Conservation (phyloP, 176 grass and related monocot genomes). For the Musa itinerans region DNA sequence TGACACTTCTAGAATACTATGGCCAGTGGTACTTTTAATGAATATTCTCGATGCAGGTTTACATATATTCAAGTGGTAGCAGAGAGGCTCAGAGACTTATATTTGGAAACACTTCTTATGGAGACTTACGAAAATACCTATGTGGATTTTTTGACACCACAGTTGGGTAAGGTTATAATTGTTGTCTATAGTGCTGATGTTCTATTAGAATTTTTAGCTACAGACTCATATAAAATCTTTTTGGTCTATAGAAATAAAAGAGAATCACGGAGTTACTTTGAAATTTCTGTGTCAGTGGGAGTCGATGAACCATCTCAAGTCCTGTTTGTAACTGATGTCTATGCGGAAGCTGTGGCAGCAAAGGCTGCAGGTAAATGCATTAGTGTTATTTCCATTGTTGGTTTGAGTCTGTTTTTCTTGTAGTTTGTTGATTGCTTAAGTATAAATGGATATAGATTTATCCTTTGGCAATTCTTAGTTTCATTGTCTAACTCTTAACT, state of each 20-base stretch:
- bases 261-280: constrained; percentile 73
- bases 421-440: background rate
- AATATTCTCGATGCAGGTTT: constrained; percentile 44
- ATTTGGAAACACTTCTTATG: constrained; percentile 71
- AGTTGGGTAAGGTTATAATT: constrained; percentile 52
- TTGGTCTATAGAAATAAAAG: constrained; percentile 62
- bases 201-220: constrained; percentile 2
- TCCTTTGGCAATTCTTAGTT: too few species aligned
- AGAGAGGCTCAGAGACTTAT: constrained; percentile 91
- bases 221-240: constrained; percentile 11
- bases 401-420: constrained; percentile 1
- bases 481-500: too few species aligned
- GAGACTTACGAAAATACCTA: constrained; percentile 64
- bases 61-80: constrained; percentile 98
- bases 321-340: constrained; percentile 83
- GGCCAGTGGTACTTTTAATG: background rate
- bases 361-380: constrained; percentile 60
- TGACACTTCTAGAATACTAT: background rate
- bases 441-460: too few species aligned
- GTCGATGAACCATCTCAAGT: constrained; percentile 75
- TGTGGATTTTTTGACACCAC: constrained; percentile 93
- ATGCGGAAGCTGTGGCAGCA: constrained; percentile 80
- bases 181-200: background rate
- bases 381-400: background rate
- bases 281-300: constrained; percentile 70